Evolutionary conservation across 352 stramenopile species (phyloP).

Genomic region (Achlya hypogyna): DNA sequence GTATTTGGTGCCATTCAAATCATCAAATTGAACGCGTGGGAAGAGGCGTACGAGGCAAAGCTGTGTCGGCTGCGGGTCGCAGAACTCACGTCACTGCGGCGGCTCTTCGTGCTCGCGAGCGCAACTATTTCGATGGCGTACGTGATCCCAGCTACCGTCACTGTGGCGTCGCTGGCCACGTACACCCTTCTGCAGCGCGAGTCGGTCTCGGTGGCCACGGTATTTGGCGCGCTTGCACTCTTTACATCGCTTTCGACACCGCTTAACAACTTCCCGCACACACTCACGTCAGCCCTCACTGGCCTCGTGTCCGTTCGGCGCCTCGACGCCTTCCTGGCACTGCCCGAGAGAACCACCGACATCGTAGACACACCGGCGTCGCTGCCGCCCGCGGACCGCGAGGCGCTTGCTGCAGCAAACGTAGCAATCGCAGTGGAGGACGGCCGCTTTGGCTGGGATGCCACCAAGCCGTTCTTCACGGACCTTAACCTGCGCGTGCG

Average conservation of each 20-base stretch:
- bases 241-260: conserved; percentile 21
- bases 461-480: conserved; percentile 22
- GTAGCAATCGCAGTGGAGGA: conserved; percentile 53
- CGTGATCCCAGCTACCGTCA: conserved; percentile 21
- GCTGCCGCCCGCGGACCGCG: too few relatives aligned
- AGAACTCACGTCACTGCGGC: neutral
- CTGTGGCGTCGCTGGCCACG: conserved; percentile 16
- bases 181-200: conserved; percentile 16
- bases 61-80: conserved; percentile 1
- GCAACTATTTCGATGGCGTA: conserved; percentile 15
- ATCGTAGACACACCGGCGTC: conserved; percentile 12
- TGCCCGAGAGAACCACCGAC: conserved; percentile 5
- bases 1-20: conserved; percentile 88
- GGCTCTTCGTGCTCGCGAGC: neutral
- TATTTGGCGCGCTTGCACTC: conserved; percentile 19
- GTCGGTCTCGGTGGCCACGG: conserved; percentile 17
- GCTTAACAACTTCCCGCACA: conserved; percentile 15
- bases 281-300: conserved; percentile 8
- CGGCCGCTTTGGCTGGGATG: conserved; percentile 43
- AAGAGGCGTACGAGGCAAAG: conserved; percentile 43
- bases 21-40: conserved; percentile 95
- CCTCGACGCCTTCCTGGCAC: conserved; percentile 23
- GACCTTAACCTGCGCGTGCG: conserved; percentile 33
- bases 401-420: too few relatives aligned
- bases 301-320: conserved; percentile 22